A percentile compares a stretch with the other conserved stretches of the same genome.
Conservation (phyloP, 441 rosid genomes). For the Dalechampia spathulata region DNA sequence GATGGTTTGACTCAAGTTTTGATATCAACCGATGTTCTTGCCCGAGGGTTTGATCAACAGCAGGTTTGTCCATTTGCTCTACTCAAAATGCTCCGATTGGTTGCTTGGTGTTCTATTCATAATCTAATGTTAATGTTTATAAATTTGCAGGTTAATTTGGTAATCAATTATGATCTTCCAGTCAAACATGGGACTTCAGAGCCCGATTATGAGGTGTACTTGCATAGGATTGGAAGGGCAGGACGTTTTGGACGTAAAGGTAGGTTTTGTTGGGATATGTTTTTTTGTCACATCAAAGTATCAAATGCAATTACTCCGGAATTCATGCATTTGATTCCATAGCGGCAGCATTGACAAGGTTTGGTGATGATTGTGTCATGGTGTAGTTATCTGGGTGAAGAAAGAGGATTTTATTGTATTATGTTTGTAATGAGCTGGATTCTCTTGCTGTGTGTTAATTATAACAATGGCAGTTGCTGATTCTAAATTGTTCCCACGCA, state of each 20-base stretch:
- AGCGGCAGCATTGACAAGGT: neutral
- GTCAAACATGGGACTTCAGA: slow-evolving; percentile 47
- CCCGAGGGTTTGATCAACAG: slow-evolving; percentile 94
- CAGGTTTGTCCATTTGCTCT: slow-evolving; percentile 36
- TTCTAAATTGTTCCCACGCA: neutral
- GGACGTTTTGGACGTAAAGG: slow-evolving; percentile 98
- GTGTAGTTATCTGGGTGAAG: no score
- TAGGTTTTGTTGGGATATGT: no score
- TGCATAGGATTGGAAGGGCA: slow-evolving; percentile 97
- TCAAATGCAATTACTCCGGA: no score
- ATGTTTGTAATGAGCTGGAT: neutral
- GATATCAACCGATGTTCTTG: slow-evolving; percentile 85
- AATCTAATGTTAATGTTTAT: neutral
- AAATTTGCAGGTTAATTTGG: slow-evolving; percentile 68
- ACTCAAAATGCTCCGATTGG: neutral
- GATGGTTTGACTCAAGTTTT: slow-evolving; percentile 89
- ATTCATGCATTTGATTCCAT: neutral
- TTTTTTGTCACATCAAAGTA: no score
- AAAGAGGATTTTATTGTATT: no score
- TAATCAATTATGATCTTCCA: slow-evolving; percentile 77
- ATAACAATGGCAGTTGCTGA: slow-evolving; percentile 3
- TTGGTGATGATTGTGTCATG: neutral
- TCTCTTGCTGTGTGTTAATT: neutral
- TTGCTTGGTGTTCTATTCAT: neutral
- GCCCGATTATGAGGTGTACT: slow-evolving; percentile 87